Conservation (phyloP, 148 eudicot species). For the Cornus controversa region DNA sequence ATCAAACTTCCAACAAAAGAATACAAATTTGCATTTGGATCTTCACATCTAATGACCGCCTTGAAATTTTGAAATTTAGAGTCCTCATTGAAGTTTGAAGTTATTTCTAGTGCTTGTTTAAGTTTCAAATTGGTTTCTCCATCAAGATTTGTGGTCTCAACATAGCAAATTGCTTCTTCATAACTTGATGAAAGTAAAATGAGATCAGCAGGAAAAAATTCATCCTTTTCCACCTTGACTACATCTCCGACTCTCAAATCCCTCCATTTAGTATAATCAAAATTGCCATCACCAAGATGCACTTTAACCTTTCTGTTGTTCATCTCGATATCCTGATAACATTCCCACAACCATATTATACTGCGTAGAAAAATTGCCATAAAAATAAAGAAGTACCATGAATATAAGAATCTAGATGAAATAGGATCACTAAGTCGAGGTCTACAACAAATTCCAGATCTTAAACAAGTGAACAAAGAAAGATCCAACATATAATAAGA, state of each 20-base stretch:
- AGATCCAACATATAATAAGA: slow-evolving; percentile 1
- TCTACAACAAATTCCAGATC: not conserved
- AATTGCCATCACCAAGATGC: slow-evolving; percentile 41
- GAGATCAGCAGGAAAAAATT: slow-evolving; percentile 69
- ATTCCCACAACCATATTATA: slow-evolving; percentile 6
- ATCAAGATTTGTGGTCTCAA: slow-evolving; percentile 71
- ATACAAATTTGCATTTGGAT: slow-evolving; percentile 69
- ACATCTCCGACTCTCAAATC: slow-evolving; percentile 62
- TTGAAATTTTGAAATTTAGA: slow-evolving; percentile 38
- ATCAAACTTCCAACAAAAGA: slow-evolving; percentile 58
- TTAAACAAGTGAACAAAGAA: not conserved
- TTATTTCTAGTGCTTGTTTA: slow-evolving; percentile 53
- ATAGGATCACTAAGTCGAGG: not conserved
- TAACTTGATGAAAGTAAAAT: slow-evolving; percentile 64
- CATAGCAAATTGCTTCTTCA: slow-evolving; percentile 64
- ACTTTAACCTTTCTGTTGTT: slow-evolving; percentile 47
- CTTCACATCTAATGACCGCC: slow-evolving; percentile 60
- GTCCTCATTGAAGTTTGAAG: slow-evolving; percentile 46
- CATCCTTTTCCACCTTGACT: slow-evolving; percentile 62
- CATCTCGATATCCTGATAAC: slow-evolving; percentile 53
- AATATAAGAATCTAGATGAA: not conserved
- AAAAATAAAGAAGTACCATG: not conserved
- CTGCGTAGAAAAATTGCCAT: not conserved
- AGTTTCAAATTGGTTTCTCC: slow-evolving; percentile 73
- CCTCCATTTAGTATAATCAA: slow-evolving; percentile 47